Evolutionary conservation across 768 basidiomycete species (phyloP).

Genomic region (Panaeolus papilionaceus): DNA sequence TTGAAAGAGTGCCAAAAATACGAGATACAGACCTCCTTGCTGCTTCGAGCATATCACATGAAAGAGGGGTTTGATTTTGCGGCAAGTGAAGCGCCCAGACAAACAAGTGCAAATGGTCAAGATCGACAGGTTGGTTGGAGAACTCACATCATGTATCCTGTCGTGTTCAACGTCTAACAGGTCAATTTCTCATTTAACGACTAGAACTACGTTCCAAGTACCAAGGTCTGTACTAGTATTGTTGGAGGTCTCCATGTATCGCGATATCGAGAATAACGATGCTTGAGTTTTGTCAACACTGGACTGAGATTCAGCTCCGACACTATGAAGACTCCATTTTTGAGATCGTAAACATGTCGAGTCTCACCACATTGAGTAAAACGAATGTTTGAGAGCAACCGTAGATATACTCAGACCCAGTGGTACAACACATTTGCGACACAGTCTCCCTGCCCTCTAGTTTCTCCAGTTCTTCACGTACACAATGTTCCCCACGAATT

Average conservation of each 20-base stretch:
- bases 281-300: too few species aligned
- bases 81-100: slow-evolving; percentile 10
- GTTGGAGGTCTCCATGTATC: too few species aligned
- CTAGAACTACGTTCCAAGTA: too few species aligned
- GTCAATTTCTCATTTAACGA: too few species aligned
- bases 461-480: not conserved
- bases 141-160: not conserved
- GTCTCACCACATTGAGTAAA: slow-evolving; percentile 12
- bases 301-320: not conserved
- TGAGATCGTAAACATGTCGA: slow-evolving; percentile 11
- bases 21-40: too few species aligned
- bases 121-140: not conserved
- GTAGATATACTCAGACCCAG: not conserved
- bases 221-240: too few species aligned
- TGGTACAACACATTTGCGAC: not conserved
- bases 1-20: too few species aligned
- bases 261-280: too few species aligned
- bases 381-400: not conserved
- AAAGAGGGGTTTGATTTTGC: not conserved
- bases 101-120: slow-evolving; percentile 1
- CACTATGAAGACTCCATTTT: not conserved
- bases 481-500: not conserved
- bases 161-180: too few species aligned
- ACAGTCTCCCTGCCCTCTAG: not conserved
- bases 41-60: not conserved